These are phyloP conservation scores for Wickerhamiella domercqiae DNA, from an alignment of 805 yeast genomes.

Conservation along the genomic window DNA sequence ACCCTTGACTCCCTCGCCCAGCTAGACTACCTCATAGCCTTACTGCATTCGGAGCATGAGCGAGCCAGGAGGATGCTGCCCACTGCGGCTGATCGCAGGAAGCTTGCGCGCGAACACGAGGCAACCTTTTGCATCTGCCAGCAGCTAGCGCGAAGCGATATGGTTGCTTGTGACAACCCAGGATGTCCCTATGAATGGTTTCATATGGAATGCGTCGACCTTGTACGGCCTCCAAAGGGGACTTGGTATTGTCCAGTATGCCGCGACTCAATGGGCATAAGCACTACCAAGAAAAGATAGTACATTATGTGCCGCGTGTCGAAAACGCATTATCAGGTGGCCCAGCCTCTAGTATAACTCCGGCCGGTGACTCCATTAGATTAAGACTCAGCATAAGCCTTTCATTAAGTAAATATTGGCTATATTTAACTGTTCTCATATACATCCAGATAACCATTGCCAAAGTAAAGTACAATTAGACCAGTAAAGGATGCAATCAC, in stretches of 20 bases:
- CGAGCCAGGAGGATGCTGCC: too few relatives aligned
- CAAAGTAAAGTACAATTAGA: constrained; percentile 7
- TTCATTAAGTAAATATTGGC: not conserved
- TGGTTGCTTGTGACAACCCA: constrained; percentile 82
- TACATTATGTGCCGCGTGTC: not conserved
- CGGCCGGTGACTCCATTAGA: not conserved
- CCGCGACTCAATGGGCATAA: constrained; percentile 33
- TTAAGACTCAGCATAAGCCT: not conserved
- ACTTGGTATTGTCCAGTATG: constrained; percentile 64
- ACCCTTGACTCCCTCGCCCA: too few relatives aligned
- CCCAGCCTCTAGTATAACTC: not conserved
- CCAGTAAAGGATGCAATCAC: constrained; percentile 72
- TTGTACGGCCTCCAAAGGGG: constrained; percentile 65
- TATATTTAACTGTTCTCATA: not conserved
- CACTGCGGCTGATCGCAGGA: not conserved
- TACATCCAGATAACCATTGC: not conserved
- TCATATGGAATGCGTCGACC: constrained; percentile 77
- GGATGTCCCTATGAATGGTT: constrained; percentile 82
- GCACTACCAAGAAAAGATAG: not conserved
- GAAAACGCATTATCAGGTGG: not conserved
- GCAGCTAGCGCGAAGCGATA: constrained; percentile 43
- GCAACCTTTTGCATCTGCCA: constrained; percentile 33
- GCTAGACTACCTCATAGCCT: too few relatives aligned
- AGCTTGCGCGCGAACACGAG: constrained; percentile 2
- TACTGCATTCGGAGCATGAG: too few relatives aligned